Conservation (phyloP, 352 stramenopile genomes). For the Phytopythium mirpurense region DNA sequence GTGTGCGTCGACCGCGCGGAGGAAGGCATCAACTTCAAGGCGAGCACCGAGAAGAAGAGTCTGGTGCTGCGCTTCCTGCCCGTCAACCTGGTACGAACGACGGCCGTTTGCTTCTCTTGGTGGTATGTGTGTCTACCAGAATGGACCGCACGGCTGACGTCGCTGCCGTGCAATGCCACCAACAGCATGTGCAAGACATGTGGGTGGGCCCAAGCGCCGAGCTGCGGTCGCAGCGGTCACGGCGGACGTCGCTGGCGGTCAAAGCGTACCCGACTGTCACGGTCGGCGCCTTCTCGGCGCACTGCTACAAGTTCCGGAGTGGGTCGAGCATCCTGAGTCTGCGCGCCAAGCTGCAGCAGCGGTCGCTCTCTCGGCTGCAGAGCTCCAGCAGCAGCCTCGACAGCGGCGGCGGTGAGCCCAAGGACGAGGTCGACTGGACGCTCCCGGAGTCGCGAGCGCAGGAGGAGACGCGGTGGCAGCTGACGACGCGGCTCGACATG, state of each 20-base stretch:
- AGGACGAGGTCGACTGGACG: conserved; percentile 61
- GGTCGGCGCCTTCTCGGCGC: conserved; percentile 72
- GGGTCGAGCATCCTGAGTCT: conserved; percentile 66
- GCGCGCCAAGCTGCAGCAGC: conserved; percentile 51
- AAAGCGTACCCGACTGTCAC: conserved; percentile 69
- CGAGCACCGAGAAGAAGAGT: conserved; percentile 82
- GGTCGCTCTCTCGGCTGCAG: conserved; percentile 37
- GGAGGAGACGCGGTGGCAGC: conserved; percentile 72
- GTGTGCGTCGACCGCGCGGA: conserved; percentile 61
- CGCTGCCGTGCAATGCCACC: neutral
- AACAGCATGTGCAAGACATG: conserved; percentile 76
- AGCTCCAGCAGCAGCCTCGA: conserved; percentile 36
- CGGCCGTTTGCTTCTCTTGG: too few relatives aligned
- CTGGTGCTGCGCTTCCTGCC: conserved; percentile 65
- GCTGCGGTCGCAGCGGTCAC: conserved; percentile 56
- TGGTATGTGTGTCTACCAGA: neutral
- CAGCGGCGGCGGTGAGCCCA: conserved; percentile 11
- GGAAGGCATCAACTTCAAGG: conserved; percentile 74
- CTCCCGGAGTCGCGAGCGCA: conserved; percentile 34
- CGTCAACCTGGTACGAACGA: conserved; percentile 54
- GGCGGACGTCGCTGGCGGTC: conserved; percentile 53
- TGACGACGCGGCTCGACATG: conserved; percentile 74
- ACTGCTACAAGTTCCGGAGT: conserved; percentile 82
- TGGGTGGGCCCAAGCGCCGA: conserved; percentile 70
- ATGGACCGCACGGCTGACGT: neutral